phyloP scores from a whole-genome alignment of 2,329 filamentous ascomycete species.

The Colletotrichum neosansevieriae region DNA sequence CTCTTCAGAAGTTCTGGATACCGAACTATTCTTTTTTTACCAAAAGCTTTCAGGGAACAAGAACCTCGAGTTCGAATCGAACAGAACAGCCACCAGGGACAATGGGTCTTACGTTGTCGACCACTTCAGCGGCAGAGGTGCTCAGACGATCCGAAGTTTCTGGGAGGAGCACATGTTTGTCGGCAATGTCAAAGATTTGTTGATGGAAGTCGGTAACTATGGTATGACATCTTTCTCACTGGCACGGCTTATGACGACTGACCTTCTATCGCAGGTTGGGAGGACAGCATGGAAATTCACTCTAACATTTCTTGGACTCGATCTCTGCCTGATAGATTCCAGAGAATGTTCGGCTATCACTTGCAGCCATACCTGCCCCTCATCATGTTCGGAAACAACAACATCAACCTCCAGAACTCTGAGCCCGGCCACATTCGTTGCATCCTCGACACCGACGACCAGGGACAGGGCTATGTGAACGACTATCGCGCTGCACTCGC shows the following conservation, averaged over 20 bases:
- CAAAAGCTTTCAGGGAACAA: constrained; percentile 1
- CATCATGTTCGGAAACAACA: constrained; percentile 42
- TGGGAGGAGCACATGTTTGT: constrained; percentile 54
- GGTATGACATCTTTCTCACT: not conserved
- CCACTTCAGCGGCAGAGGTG: constrained; percentile 53
- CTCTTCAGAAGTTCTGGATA: not conserved
- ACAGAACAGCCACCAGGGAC: constrained; percentile 12
- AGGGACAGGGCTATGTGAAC: constrained; percentile 14
- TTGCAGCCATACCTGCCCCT: constrained; percentile 50
- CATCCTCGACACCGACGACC: not conserved
- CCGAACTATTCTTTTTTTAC: constrained; percentile 22
- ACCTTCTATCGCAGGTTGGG: constrained; percentile 42
- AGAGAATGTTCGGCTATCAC: constrained; percentile 48
- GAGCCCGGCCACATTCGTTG: not conserved
- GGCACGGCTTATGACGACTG: not conserved
- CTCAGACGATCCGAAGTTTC: constrained; percentile 50
- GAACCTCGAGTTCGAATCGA: constrained; percentile 3
- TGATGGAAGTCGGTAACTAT: constrained; percentile 51
- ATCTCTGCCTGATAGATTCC: constrained; percentile 46
- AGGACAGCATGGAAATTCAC: constrained; percentile 51
- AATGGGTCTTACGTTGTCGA: constrained; percentile 45
- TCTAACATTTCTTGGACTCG: constrained; percentile 53
- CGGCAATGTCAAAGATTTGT: constrained; percentile 46
- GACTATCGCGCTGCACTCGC: constrained; percentile 22
- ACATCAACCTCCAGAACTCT: constrained; percentile 11